phyloP scores from a whole-genome alignment of 2,329 filamentous ascomycete genomes.

The Colletotrichum sp. region DNA sequence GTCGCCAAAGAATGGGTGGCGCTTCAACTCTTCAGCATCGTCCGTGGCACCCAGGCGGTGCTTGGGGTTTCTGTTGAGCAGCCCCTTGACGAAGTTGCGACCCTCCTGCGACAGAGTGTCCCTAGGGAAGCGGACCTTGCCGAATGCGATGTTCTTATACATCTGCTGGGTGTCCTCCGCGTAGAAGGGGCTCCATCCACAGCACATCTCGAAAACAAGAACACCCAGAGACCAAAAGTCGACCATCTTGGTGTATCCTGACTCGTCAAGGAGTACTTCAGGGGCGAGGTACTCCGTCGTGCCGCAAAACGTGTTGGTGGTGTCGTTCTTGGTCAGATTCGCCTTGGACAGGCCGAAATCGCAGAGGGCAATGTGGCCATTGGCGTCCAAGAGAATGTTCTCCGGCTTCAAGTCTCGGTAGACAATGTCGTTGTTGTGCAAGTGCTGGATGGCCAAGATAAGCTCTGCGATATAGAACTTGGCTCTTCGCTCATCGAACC shows the following conservation, averaged over 20 bases:
- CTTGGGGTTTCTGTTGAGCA: conserved; percentile 96
- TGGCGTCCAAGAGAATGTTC: conserved; percentile 95
- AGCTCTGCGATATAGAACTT: conserved; percentile 99
- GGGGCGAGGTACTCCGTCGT: conserved; percentile 98
- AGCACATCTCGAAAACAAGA: conserved; percentile 99
- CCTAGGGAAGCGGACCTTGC: conserved; percentile 94
- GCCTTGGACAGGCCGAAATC: conserved; percentile 98
- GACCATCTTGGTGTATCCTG: conserved; percentile 99
- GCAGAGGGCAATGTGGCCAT: conserved; percentile 96
- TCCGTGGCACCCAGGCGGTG: conserved; percentile 90
- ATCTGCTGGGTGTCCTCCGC: conserved; percentile 99
- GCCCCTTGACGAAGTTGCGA: conserved; percentile 95
- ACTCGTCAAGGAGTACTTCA: conserved; percentile 93
- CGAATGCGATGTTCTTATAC: conserved; percentile 99
- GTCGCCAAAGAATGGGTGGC: conserved; percentile 92
- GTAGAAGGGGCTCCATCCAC: conserved; percentile 98
- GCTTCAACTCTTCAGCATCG: conserved; percentile 93
- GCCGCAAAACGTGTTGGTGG: conserved; percentile 98
- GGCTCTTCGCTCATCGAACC: conserved; percentile 91
- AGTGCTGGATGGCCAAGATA: conserved; percentile 91
- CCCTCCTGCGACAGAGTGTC: conserved; percentile 95
- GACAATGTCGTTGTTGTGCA: conserved; percentile 97
- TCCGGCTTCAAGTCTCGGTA: conserved; percentile 98
- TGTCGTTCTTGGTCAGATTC: conserved; percentile 95
- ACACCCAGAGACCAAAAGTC: conserved; percentile 99